Percentiles rank a stretch among this genome's conserved stretches.
Conservation (phyloP, 2,329 filamentous ascomycete genomes). For the Fusarium robinianum region DNA sequence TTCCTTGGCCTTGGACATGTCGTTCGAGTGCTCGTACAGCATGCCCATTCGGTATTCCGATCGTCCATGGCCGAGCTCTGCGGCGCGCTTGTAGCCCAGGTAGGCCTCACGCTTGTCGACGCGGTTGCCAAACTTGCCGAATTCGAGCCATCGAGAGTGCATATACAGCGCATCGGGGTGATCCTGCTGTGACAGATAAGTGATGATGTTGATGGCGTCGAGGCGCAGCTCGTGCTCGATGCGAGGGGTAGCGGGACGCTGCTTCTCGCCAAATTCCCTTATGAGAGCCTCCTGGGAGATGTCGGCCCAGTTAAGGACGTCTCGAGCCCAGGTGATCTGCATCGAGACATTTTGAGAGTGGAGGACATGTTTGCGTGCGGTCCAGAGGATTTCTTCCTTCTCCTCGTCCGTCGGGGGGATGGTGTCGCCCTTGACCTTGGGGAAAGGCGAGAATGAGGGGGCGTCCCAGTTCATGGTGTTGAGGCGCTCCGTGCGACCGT, state of each 20-base stretch:
- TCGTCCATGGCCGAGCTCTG: constrained; percentile 81
- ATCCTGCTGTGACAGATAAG: constrained; percentile 85
- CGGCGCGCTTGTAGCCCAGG: constrained; percentile 80
- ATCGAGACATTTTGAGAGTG: constrained; percentile 94
- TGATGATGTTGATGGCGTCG: constrained; percentile 90
- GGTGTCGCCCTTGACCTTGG: constrained; percentile 82
- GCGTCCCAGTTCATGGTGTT: constrained; percentile 56
- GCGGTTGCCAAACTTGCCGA: constrained; percentile 90
- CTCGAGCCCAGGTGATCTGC: constrained; percentile 96
- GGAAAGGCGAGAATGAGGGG: constrained; percentile 90
- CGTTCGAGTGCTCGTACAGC: constrained; percentile 95
- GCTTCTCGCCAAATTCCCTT: constrained; percentile 58
- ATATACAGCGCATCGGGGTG: constrained; percentile 96
- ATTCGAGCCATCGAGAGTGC: constrained; percentile 95
- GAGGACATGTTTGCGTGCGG: constrained; percentile 79
- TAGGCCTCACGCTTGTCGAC: constrained; percentile 96
- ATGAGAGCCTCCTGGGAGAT: constrained; percentile 76
- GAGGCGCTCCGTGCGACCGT: constrained; percentile 42
- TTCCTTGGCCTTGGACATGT: constrained; percentile 85
- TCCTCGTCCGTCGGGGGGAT: constrained; percentile 94
- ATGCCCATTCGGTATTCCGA: constrained; percentile 98
- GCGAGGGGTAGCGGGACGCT: constrained; percentile 77
- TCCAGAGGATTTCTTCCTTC: constrained; percentile 87
- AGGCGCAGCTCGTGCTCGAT: constrained; percentile 85
- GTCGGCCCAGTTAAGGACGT: constrained; percentile 87